Conservation (phyloP, 2,329 filamentous ascomycete species). For the Mycocentrospora acerina region DNA sequence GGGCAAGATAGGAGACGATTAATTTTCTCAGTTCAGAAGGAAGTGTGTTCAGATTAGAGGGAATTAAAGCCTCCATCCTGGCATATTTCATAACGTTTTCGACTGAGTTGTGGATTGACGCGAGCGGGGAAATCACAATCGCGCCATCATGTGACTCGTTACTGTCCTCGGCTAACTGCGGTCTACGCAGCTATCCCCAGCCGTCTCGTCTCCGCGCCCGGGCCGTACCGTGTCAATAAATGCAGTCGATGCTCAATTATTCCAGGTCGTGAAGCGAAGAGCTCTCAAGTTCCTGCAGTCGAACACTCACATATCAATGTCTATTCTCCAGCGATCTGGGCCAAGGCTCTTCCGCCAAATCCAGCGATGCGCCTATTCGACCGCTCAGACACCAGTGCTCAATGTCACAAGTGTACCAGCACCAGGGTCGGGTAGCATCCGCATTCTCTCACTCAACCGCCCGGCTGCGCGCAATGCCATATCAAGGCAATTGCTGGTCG, state of each 20-base stretch:
- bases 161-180: slow-evolving; percentile 17
- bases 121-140: slow-evolving; percentile 1
- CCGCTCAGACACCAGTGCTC: slow-evolving; percentile 57
- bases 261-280: not conserved
- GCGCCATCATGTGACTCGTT: not conserved
- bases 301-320: slow-evolving; percentile 25
- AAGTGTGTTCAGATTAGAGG: slow-evolving; percentile 9
- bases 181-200: slow-evolving; percentile 3
- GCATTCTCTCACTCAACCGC: slow-evolving; percentile 83
- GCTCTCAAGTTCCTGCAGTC: not conserved
- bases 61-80: not conserved
- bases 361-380: slow-evolving; percentile 41
- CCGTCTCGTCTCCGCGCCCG: not conserved
- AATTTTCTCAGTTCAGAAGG: slow-evolving; percentile 17
- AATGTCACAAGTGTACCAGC: slow-evolving; percentile 75
- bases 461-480: slow-evolving; percentile 88
- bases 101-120: not conserved
- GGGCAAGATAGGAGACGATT: slow-evolving; percentile 15
- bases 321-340: slow-evolving; percentile 21
- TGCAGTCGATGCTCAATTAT: not conserved
- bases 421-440: slow-evolving; percentile 78
- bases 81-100: not conserved
- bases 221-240: not conserved
- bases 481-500: slow-evolving; percentile 72
- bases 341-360: slow-evolving; percentile 24